Conservation (phyloP, 805 yeast genomes). For the Zygosaccharomyces rouxii region DNA sequence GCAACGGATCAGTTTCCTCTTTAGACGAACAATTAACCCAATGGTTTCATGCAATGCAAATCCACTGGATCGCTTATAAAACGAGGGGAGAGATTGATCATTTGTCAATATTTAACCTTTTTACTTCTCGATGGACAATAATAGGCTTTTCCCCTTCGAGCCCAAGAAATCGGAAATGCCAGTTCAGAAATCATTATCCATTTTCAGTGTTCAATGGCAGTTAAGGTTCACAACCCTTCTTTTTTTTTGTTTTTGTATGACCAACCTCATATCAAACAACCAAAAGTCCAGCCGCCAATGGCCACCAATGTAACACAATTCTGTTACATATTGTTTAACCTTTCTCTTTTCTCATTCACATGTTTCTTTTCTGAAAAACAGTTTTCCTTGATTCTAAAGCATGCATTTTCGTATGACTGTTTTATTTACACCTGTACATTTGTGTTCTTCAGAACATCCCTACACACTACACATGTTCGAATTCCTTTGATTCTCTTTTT, state of each 20-base stretch:
- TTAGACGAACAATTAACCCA: constrained; percentile 4
- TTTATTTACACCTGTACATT: neutral
- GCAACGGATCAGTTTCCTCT: constrained; percentile 4
- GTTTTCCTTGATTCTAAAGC: too few species aligned
- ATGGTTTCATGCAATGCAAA: constrained; percentile 2
- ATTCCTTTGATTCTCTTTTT: neutral
- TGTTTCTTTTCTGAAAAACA: too few species aligned
- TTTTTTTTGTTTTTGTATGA: neutral
- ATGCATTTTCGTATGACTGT: neutral
- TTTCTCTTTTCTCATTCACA: neutral
- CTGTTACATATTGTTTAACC: too few species aligned
- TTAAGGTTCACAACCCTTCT: neutral
- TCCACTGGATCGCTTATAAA: constrained; percentile 1
- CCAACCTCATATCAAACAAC: neutral
- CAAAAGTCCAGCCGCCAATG: neutral
- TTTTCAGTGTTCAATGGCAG: constrained; percentile 1
- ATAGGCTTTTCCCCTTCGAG: neutral
- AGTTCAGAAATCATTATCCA: neutral
- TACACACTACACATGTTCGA: neutral
- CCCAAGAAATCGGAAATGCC: neutral
- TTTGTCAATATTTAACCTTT: neutral
- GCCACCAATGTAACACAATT: neutral
- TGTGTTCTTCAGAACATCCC: neutral
- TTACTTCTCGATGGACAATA: neutral
- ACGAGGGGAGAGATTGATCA: neutral